Percentiles rank a stretch among this genome's conserved stretches.
Evolutionary conservation across 805 yeast species (phyloP).

Genomic region (Pichia nakasei): DNA sequence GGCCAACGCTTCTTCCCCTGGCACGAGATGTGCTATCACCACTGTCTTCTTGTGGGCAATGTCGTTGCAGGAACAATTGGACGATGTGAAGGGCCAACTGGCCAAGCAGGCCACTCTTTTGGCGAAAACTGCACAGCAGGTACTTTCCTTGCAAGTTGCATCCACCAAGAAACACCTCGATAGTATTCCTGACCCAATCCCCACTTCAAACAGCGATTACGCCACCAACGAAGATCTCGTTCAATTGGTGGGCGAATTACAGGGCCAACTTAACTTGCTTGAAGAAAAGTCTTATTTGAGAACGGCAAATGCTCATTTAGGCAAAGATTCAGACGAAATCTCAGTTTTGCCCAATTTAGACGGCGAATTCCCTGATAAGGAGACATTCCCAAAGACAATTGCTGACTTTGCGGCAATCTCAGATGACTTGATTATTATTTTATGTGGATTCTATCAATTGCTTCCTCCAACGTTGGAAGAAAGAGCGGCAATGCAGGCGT

Average conservation of each 20-base stretch:
- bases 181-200: slow-evolving; percentile 15
- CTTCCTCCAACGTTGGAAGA: slow-evolving; percentile 56
- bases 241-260: slow-evolving; percentile 82
- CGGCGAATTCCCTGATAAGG: slow-evolving; percentile 55
- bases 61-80: slow-evolving; percentile 32
- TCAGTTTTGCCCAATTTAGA: slow-evolving; percentile 72
- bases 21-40: no score
- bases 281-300: slow-evolving; percentile 75
- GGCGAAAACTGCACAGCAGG: slow-evolving; percentile 71
- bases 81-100: slow-evolving; percentile 32
- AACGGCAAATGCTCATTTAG: slow-evolving; percentile 50
- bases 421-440: slow-evolving; percentile 38
- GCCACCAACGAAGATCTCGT: slow-evolving; percentile 79
- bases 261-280: slow-evolving; percentile 70
- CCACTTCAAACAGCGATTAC: slow-evolving; percentile 39
- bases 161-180: slow-evolving; percentile 31
- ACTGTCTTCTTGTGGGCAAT: neutral
- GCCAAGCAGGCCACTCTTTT: slow-evolving; percentile 56
- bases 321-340: slow-evolving; percentile 33
- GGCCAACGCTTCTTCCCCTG: neutral
- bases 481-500: slow-evolving; percentile 41
- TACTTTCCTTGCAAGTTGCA: slow-evolving; percentile 59
- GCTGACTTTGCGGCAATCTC: slow-evolving; percentile 41
- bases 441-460: slow-evolving; percentile 69
- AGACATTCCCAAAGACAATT: slow-evolving; percentile 49